These are phyloP conservation scores for Petasospora fabianii DNA, from an alignment of 1,139 yeast species.

Conservation along the genomic window DNA sequence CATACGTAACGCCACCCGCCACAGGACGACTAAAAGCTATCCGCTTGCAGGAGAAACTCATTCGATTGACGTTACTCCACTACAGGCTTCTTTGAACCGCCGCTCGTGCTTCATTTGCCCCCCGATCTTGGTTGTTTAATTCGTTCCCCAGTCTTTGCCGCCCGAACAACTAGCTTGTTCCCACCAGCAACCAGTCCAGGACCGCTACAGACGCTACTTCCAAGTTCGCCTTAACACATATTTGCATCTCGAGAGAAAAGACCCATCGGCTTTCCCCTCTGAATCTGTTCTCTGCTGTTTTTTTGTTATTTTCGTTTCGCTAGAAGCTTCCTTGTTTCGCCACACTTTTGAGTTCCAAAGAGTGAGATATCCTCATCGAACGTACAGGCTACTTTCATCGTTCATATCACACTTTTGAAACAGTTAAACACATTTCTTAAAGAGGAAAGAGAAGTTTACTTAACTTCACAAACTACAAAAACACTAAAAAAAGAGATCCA, in stretches of 20 bases:
- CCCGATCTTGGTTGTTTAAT: background rate
- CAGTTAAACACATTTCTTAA: too few relatives aligned
- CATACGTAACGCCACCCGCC: constrained; percentile 10
- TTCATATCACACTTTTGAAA: background rate
- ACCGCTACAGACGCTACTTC: background rate
- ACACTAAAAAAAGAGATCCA: constrained; percentile 4
- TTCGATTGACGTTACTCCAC: constrained; percentile 13
- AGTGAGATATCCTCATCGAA: background rate
- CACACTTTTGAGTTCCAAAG: background rate
- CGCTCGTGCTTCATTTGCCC: constrained; percentile 1
- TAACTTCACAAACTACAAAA: too few relatives aligned
- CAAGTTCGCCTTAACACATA: background rate
- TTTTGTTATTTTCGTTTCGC: constrained; percentile 2
- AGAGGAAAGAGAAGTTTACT: too few relatives aligned
- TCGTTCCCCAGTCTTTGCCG: background rate
- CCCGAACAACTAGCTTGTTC: background rate
- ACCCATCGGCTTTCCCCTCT: too few relatives aligned
- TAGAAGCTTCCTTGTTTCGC: constrained; percentile 1
- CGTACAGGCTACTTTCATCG: constrained; percentile 1
- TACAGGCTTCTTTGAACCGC: background rate
- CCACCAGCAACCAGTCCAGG: background rate
- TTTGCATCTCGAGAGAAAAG: background rate
- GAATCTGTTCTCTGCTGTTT: background rate
- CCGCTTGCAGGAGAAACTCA: constrained; percentile 11
- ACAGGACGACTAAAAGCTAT: constrained; percentile 1